Evolutionary conservation across 1,139 yeast genomes (phyloP), one percentile per base, ranked within the genome.

Genomic region (Pichia kudriavzevii): DNA sequence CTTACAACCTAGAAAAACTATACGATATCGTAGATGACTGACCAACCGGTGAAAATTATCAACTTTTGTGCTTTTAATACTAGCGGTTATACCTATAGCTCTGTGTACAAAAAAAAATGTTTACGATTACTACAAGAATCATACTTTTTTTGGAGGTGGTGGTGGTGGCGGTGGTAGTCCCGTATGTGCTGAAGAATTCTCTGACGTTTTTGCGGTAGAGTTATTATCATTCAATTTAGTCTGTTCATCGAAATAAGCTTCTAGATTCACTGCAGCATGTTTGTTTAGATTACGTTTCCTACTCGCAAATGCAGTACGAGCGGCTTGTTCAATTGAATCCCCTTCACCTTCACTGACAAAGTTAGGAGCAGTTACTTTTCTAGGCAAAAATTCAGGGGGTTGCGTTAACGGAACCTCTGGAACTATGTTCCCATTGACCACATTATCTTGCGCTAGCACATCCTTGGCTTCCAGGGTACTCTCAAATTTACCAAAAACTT

Each of bases 1-100:
- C 69, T 31, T 79, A 70, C 49, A 82, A 82, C 52, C 57, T 83
- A 24, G 73, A 75, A 36, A 59, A 58, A 17, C 62, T 74, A 26
- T 79, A 79, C 46, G 80, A 75, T 38, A 48, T 56, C 15, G 50
- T 61, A 28, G 68, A 63, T 34, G 30, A 31, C 19, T n/a, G n/a
- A n/a, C n/a, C n/a, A n/a, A n/a, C n/a, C n/a, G n/a, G n/a, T n/a
- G n/a, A n/a, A n/a, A n/a, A n/a, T n/a, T n/a, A n/a, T n/a, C n/a
- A n/a, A n/a, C n/a, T n/a, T n/a, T n/a, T n/a, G n/a, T n/a, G n/a
- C n/a, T n/a, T n/a, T n/a, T n/a, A n/a, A n/a, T n/a, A n/a, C n/a
- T n/a, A n/a, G n/a, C n/a, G n/a, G n/a, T n/a, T n/a, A n/a, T n/a
- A n/a, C n/a, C n/a, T n/a, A n/a, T n/a, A n/a, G n/a, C n/a, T n/a